Evolutionary conservation across 208 protist species (phyloP).

Genomic region (Strigomonas culicis): DNA sequence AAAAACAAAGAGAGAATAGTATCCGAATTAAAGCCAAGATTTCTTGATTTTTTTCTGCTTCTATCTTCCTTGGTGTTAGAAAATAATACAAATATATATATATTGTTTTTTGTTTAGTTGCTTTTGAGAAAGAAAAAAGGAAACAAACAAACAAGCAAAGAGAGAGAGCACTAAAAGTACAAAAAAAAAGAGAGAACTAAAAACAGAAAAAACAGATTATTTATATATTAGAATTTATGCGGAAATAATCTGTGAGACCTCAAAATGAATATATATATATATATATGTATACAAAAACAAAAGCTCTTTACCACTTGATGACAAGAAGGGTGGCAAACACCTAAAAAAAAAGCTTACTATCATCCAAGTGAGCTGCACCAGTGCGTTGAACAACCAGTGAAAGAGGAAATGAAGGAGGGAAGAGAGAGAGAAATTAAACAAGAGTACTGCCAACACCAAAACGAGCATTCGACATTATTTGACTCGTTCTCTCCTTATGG

Average conservation of each 20-base stretch:
- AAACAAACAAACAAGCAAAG: conserved; percentile 14
- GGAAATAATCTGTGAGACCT: too few species aligned
- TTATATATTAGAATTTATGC: too few species aligned
- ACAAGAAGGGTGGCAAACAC: too few species aligned
- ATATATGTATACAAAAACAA: too few species aligned
- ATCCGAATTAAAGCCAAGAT: not conserved
- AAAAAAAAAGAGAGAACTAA: conserved; percentile 10
- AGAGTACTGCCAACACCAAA: conserved; percentile 2
- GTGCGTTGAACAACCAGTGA: not conserved
- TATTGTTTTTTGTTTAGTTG: too few species aligned
- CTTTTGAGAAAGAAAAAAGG: too few species aligned
- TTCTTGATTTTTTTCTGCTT: not conserved
- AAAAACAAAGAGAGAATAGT: conserved; percentile 4
- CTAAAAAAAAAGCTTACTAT: too few species aligned
- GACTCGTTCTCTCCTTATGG: not conserved
- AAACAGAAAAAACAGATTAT: too few species aligned
- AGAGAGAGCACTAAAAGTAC: not conserved
- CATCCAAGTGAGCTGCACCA: too few species aligned
- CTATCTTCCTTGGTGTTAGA: not conserved
- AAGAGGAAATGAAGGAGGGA: not conserved
- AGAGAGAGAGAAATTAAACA: not conserved
- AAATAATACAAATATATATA: too few species aligned
- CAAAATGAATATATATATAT: too few species aligned
- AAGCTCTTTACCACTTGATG: too few species aligned
- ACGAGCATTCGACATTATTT: not conserved